A percentile compares a stretch with the other conserved stretches of the same genome.
phyloP scores from a whole-genome alignment of 176 grass and related monocot species.

The Juncus effusus region DNA sequence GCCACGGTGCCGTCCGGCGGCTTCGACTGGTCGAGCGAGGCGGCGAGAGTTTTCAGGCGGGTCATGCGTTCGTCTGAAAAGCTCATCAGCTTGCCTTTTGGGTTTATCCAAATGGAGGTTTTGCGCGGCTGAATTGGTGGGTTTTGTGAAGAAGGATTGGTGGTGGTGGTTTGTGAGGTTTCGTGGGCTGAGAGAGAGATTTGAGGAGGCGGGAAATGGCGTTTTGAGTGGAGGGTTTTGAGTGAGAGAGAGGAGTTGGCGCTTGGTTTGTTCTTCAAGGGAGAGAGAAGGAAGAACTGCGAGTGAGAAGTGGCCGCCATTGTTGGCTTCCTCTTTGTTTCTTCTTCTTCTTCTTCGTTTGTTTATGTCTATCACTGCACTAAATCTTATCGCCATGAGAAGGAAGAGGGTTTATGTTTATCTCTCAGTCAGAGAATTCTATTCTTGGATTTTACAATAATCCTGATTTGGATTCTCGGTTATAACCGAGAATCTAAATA shows the following conservation, averaged over 20 bases:
- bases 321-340: not conserved
- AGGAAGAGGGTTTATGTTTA: too few species aligned
- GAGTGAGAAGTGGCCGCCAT: slow-evolving; percentile 23
- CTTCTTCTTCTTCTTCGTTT: not conserved
- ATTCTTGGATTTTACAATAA: too few species aligned
- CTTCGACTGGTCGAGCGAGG: slow-evolving; percentile 41
- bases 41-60: not conserved
- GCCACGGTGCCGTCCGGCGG: slow-evolving; percentile 42
- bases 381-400: too few species aligned
- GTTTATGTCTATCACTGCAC: too few species aligned
- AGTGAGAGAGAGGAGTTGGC: slow-evolving; percentile 1
- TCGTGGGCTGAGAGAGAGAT: slow-evolving; percentile 55
- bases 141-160: slow-evolving; percentile 13
- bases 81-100: slow-evolving; percentile 65
- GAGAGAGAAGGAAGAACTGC: slow-evolving; percentile 24
- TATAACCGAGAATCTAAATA: too few species aligned
- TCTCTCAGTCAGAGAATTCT: too few species aligned
- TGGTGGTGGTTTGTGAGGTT: slow-evolving; percentile 27
- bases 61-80: slow-evolving; percentile 10
- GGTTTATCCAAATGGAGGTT: slow-evolving; percentile 82
- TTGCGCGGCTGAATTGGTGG: not conserved
- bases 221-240: slow-evolving; percentile 8
- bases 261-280: slow-evolving; percentile 23
- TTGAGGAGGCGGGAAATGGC: slow-evolving; percentile 7
- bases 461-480: too few species aligned